These are phyloP conservation scores for Stentor coeruleus DNA, from an alignment of 73 alveolate genomes.

Conservation along the genomic window DNA sequence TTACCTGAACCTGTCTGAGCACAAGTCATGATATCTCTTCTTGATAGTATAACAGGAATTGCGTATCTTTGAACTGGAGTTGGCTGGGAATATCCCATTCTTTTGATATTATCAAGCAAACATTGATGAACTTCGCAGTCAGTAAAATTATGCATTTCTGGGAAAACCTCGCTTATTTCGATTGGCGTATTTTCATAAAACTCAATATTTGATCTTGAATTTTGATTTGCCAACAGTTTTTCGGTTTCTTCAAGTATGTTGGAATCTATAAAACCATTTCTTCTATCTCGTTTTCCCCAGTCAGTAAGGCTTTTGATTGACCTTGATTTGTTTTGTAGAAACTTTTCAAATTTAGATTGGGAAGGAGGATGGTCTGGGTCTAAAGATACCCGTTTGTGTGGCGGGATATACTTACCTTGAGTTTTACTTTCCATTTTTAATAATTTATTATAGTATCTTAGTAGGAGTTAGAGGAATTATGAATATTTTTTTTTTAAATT, in stretches of 20 bases:
- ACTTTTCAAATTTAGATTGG: conserved; percentile 11
- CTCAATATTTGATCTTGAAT: neutral
- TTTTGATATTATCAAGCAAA: conserved; percentile 25
- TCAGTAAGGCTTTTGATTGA: neutral
- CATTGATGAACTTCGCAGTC: conserved; percentile 40
- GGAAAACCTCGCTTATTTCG: neutral
- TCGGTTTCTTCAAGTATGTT: conserved; percentile 9
- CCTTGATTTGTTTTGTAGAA: neutral
- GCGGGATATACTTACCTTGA: conserved; percentile 19
- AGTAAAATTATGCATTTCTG: conserved; percentile 28
- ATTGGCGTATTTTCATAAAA: conserved; percentile 26
- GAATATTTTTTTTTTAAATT: too few species aligned
- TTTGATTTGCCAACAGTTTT: neutral
- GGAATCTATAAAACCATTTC: neutral
- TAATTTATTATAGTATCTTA: too few species aligned
- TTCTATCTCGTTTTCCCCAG: conserved; percentile 20
- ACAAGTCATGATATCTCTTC: conserved; percentile 76
- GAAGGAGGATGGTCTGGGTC: neutral
- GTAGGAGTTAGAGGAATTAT: too few species aligned
- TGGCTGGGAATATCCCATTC: conserved; percentile 44
- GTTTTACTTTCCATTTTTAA: conserved; percentile 9
- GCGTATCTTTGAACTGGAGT: conserved; percentile 47
- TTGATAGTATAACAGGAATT: conserved; percentile 40
- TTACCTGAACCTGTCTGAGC: conserved; percentile 96
- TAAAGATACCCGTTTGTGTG: conserved; percentile 14